Percentiles rank a stretch among this genome's conserved stretches.
These are phyloP conservation scores for Boletellus ananas DNA, from an alignment of 768 basidiomycete species.

Conservation along the genomic window DNA sequence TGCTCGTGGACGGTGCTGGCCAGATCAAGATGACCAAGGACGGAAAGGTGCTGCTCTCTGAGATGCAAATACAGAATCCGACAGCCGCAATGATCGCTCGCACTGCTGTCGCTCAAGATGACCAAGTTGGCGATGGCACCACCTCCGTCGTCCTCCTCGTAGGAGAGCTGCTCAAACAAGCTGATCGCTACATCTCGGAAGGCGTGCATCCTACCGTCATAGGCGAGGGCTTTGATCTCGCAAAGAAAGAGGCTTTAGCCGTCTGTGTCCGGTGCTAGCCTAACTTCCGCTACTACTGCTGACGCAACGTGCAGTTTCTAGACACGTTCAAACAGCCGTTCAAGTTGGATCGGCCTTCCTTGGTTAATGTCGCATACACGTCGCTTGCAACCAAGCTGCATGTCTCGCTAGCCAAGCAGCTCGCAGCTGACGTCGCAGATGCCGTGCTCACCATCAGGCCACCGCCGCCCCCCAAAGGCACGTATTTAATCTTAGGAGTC, in stretches of 20 bases:
- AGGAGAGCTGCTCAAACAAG: slow-evolving; percentile 93
- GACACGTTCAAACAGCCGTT: slow-evolving; percentile 80
- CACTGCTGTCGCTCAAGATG: slow-evolving; percentile 97
- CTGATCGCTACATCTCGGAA: slow-evolving; percentile 96
- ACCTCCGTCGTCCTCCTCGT: slow-evolving; percentile 96
- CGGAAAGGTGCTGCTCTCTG: slow-evolving; percentile 95
- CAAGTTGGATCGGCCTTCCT: slow-evolving; percentile 81
- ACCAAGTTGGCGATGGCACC: slow-evolving; percentile 98
- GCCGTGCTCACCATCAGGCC: slow-evolving; percentile 88
- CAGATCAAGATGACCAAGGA: slow-evolving; percentile 99
- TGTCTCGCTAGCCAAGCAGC: slow-evolving; percentile 73
- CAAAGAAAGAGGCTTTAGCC: slow-evolving; percentile 89
- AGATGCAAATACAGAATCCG: slow-evolving; percentile 99
- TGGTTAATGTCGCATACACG: slow-evolving; percentile 93
- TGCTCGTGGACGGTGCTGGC: slow-evolving; percentile 97
- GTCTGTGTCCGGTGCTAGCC: slow-evolving; percentile 45
- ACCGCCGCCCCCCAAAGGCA: slow-evolving; percentile 58
- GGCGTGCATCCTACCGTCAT: slow-evolving; percentile 98
- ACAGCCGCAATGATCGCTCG: slow-evolving; percentile 99
- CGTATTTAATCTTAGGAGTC: slow-evolving; percentile 18
- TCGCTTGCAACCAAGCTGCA: slow-evolving; percentile 94
- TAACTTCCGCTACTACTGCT: slow-evolving; percentile 14
- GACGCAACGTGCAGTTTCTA: slow-evolving; percentile 64
- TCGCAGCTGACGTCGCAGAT: slow-evolving; percentile 92
- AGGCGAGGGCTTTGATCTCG: slow-evolving; percentile 92